A percentile compares a stretch with the other conserved stretches of the same genome.
Conservation (phyloP, 2,329 filamentous ascomycete species). For the Alternaria solani region DNA sequence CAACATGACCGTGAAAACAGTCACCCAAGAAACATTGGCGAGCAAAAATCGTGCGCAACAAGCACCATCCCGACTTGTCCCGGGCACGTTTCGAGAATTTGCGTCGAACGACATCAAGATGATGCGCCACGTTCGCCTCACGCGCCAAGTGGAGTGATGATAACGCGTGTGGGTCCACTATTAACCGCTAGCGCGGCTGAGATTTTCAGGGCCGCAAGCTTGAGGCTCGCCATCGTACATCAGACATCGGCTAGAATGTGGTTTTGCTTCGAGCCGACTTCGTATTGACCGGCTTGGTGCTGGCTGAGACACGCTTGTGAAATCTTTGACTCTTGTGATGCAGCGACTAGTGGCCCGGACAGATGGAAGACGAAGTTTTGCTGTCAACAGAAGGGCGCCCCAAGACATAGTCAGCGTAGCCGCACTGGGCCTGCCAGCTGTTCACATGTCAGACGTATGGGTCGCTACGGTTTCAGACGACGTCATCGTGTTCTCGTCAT, state of each 20-base stretch:
- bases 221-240: constrained; percentile 10
- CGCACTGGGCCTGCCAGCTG: not conserved
- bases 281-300: not conserved
- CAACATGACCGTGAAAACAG: constrained; percentile 15
- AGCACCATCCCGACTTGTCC: constrained; percentile 28
- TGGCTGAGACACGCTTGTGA: not conserved
- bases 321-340: not conserved
- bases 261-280: not conserved
- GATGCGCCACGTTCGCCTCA: constrained; percentile 30
- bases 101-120: constrained; percentile 35
- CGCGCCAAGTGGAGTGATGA: constrained; percentile 31
- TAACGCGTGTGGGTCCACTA: constrained; percentile 32
- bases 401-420: not conserved
- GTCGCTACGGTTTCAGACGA: not conserved
- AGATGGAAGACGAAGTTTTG: constrained; percentile 5
- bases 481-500: constrained; percentile 9
- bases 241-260: not conserved
- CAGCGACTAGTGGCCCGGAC: constrained; percentile 2
- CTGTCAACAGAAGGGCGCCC: not conserved
- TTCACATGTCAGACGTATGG: constrained; percentile 7
- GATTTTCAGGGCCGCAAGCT: constrained; percentile 34
- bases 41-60: constrained; percentile 21
- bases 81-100: constrained; percentile 19
- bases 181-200: constrained; percentile 33
- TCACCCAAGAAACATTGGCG: constrained; percentile 24